phyloP scores from a whole-genome alignment of 441 rosid species.

The Bruguiera hainesii region DNA sequence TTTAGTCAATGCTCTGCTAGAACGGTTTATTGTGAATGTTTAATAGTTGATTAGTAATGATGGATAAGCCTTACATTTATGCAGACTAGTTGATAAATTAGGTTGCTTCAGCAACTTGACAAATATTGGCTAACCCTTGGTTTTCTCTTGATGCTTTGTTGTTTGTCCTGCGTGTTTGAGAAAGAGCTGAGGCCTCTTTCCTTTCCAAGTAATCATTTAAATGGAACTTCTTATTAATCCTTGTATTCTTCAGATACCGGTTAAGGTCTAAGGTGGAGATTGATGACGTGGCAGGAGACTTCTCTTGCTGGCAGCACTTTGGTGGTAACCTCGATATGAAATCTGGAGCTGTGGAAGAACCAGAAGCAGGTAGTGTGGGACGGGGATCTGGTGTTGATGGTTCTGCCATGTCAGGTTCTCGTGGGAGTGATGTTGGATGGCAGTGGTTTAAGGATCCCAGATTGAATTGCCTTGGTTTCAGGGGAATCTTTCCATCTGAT shows the following conservation, averaged over 20 bases:
- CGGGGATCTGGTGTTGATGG: conserved; percentile 62
- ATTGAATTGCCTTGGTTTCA: conserved; percentile 71
- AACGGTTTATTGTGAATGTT: too few relatives aligned
- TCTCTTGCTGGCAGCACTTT: conserved; percentile 81
- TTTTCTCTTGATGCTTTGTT: too few relatives aligned
- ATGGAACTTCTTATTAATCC: too few relatives aligned
- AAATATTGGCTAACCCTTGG: too few relatives aligned
- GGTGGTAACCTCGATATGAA: conserved; percentile 43
- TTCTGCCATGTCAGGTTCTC: conserved; percentile 53
- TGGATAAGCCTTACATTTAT: too few relatives aligned
- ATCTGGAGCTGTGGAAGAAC: conserved; percentile 41
- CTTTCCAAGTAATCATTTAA: too few relatives aligned
- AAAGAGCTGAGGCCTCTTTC: too few relatives aligned
- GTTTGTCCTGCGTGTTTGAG: too few relatives aligned
- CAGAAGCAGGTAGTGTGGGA: conserved; percentile 64
- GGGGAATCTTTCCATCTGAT: conserved; percentile 66
- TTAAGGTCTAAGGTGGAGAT: conserved; percentile 90
- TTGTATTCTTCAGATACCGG: conserved; percentile 48
- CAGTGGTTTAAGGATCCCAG: conserved; percentile 94
- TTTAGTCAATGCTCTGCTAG: background rate
- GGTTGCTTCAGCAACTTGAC: too few relatives aligned
- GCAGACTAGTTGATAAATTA: too few relatives aligned
- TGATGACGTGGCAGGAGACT: conserved; percentile 63
- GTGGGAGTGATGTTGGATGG: conserved; percentile 59
- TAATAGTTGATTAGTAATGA: too few relatives aligned